These are phyloP conservation scores for Areca catechu DNA, from an alignment of 176 grass and related monocot genomes.

Conservation along the genomic window DNA sequence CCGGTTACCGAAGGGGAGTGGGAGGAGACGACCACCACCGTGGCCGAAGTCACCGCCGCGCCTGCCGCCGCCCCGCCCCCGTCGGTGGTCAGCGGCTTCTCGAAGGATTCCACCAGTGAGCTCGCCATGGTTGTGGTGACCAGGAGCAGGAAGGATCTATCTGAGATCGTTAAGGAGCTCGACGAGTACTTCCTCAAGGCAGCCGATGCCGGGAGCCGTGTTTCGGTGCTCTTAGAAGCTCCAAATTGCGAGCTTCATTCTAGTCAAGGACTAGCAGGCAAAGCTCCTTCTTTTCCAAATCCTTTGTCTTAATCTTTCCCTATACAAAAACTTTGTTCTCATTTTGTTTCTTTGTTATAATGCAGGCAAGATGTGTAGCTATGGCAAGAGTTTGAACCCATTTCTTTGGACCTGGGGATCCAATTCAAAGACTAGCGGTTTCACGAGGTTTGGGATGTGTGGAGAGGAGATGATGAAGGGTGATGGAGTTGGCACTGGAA, in stretches of 20 bases:
- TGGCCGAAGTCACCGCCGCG: conserved; percentile 9
- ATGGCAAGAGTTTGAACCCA: conserved; percentile 79
- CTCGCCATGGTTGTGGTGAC: conserved; percentile 72
- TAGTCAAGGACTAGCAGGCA: conserved; percentile 39
- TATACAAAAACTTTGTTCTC: no score
- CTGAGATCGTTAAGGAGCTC: conserved; percentile 85
- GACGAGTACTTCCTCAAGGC: conserved; percentile 99
- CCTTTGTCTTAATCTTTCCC: no score
- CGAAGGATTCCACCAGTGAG: conserved; percentile 63
- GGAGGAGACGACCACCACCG: conserved; percentile 53
- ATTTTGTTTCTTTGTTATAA: background rate
- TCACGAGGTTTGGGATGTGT: conserved; percentile 34
- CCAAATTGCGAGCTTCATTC: conserved; percentile 57
- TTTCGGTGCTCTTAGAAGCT: conserved; percentile 67
- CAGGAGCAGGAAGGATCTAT: conserved; percentile 64
- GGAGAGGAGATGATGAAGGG: conserved; percentile 22
- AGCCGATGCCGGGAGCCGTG: conserved; percentile 60
- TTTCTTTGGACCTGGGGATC: conserved; percentile 42
- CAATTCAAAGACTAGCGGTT: conserved; percentile 19
- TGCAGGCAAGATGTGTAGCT: conserved; percentile 62
- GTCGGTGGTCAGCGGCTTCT: conserved; percentile 48
- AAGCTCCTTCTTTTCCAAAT: background rate
- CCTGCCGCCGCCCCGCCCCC: conserved; percentile 35
- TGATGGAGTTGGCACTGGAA: conserved; percentile 31
- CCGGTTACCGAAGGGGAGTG: conserved; percentile 64